A percentile compares a stretch with the other conserved stretches of the same genome.
Evolutionary conservation across 208 protist species (phyloP).

Genomic region (Jaenimonas drosophilae): DNA sequence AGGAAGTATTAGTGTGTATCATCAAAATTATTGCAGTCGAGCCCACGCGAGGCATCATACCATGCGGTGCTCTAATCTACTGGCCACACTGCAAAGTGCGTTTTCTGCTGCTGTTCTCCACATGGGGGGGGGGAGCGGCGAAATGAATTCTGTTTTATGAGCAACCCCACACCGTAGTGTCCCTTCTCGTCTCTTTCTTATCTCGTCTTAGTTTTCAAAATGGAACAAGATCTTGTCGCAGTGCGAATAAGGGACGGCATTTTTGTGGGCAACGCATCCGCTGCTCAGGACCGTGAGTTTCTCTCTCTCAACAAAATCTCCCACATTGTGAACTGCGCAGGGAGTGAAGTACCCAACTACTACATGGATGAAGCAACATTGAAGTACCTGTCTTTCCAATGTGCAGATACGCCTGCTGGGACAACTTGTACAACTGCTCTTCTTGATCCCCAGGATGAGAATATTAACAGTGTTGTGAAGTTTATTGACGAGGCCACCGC

Average conservation of each 20-base stretch:
- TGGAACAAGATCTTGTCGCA: constrained; percentile 78
- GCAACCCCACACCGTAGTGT: too few species aligned
- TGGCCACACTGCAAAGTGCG: too few species aligned
- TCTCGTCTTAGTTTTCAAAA: background rate
- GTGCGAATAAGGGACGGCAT: constrained; percentile 90
- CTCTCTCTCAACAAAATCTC: constrained; percentile 89
- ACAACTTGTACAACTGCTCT: constrained; percentile 69
- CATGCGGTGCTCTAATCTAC: too few species aligned
- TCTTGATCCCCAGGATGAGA: constrained; percentile 77
- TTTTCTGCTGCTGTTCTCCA: constrained; percentile 12
- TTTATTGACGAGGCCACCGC: constrained; percentile 86
- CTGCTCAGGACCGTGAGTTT: constrained; percentile 82
- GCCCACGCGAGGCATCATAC: too few species aligned
- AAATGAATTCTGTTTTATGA: too few species aligned
- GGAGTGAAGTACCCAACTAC: constrained; percentile 71
- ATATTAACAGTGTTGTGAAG: constrained; percentile 50
- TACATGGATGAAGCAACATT: constrained; percentile 64
- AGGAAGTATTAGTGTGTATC: too few species aligned
- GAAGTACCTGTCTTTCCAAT: constrained; percentile 87
- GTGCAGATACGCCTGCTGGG: constrained; percentile 62
- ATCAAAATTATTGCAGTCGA: too few species aligned
- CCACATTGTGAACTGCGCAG: constrained; percentile 89
- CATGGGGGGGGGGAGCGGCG: too few species aligned
- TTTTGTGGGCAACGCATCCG: constrained; percentile 83
- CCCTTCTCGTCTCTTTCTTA: constrained; percentile 2